These are phyloP conservation scores for Heliamphora exappendiculata DNA, from an alignment of 148 eudicot species.

Conservation along the genomic window DNA sequence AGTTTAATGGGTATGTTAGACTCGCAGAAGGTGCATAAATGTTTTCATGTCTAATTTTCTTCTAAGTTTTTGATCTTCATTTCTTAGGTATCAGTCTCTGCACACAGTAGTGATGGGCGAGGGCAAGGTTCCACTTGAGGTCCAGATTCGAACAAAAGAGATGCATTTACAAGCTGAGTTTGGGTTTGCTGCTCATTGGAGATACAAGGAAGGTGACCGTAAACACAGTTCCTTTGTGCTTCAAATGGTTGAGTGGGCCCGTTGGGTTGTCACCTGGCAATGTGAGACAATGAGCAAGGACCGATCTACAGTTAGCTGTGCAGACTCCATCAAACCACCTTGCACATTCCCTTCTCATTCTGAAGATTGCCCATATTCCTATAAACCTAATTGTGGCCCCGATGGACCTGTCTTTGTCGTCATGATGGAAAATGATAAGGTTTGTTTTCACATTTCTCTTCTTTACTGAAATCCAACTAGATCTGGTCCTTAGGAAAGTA, in stretches of 20 bases:
- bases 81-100: slow-evolving; percentile 72
- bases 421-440: slow-evolving; percentile 89
- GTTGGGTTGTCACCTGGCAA: slow-evolving; percentile 89
- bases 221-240: slow-evolving; percentile 71
- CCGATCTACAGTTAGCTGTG: slow-evolving; percentile 28
- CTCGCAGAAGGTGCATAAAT: not conserved
- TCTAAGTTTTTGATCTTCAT: slow-evolving; percentile 2
- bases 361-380: slow-evolving; percentile 68
- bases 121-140: slow-evolving; percentile 77
- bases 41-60: not conserved
- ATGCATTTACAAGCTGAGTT: slow-evolving; percentile 94
- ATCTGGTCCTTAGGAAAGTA: not conserved
- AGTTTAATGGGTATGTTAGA: slow-evolving; percentile 71
- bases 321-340: slow-evolving; percentile 52
- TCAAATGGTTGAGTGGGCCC: slow-evolving; percentile 97
- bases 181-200: slow-evolving; percentile 97
- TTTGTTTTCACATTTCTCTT: slow-evolving; percentile 13
- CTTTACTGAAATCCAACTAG: not conserved
- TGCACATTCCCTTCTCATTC: slow-evolving; percentile 81
- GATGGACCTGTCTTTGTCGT: slow-evolving; percentile 82
- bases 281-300: slow-evolving; percentile 79
- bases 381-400: slow-evolving; percentile 43
- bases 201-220: slow-evolving; percentile 91
- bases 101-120: slow-evolving; percentile 85
- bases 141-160: slow-evolving; percentile 84